Evolutionary conservation across 805 yeast genomes (phyloP).

Genomic region (Hanseniaspora taiwanica): DNA sequence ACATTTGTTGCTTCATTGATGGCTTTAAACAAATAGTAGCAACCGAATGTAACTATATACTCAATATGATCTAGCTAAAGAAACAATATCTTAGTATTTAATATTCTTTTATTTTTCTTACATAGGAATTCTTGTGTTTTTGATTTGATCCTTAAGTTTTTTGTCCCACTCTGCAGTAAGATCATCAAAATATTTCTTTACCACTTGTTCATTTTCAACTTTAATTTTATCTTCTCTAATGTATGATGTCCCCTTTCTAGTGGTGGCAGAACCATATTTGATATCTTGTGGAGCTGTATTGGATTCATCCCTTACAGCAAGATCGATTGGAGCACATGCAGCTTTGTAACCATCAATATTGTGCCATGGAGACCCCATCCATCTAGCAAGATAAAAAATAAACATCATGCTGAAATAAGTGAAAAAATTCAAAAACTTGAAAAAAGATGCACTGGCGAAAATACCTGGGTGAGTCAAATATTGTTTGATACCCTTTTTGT

Average conservation of each 20-base stretch:
- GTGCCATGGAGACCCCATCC: conserved; percentile 78
- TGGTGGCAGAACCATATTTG: conserved; percentile 64
- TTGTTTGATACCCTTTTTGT: conserved; percentile 44
- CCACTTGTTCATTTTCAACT: conserved; percentile 46
- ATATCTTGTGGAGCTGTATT: conserved; percentile 31
- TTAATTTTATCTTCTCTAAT: conserved; percentile 45
- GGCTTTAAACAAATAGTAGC: conserved; percentile 36
- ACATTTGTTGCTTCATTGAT: conserved; percentile 93
- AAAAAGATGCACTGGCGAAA: conserved; percentile 71
- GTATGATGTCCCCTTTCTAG: conserved; percentile 50
- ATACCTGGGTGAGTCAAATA: conserved; percentile 91
- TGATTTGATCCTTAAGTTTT: conserved; percentile 60
- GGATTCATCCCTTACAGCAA: conserved; percentile 40
- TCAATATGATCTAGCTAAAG: background rate
- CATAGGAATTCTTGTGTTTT: conserved; percentile 29
- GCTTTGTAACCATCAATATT: conserved; percentile 80
- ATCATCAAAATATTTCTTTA: conserved; percentile 36
- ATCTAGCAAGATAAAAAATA: conserved; percentile 72
- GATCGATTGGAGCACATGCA: conserved; percentile 74
- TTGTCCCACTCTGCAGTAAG: conserved; percentile 61
- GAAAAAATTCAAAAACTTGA: conserved; percentile 59
- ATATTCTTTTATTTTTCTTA: conserved; percentile 4
- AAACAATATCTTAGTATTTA: background rate
- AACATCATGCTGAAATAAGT: conserved; percentile 78
- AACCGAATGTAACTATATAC: conserved; percentile 8